Evolutionary conservation across 495 filamentous ascomycete species (phyloP), one percentile per base, ranked within the genome.

Genomic region (Aspergillus hancockii): DNA sequence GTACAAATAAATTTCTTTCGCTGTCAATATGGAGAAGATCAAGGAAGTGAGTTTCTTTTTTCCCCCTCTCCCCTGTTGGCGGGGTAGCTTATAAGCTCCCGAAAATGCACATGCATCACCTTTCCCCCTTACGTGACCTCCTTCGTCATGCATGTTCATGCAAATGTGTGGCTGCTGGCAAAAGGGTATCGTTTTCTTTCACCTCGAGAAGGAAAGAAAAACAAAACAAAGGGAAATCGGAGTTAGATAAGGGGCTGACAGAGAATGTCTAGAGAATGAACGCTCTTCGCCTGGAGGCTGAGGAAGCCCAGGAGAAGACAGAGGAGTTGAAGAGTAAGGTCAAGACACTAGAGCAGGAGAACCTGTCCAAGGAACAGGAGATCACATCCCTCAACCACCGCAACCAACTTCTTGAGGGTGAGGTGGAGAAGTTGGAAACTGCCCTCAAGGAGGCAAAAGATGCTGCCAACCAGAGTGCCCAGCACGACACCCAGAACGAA

Each of bases 301-400:
- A 98, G 67, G 87, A 91, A 65, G 83, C 89, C 53, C 69, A 86
- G 58, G 71, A 79, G 67, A 87, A 92, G 79, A 87, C 85, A 66
- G 93, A 97, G 67, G 93, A 97, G 74, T 85, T 96, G 64, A 83
- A 92, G 79, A 64, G 75, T 71, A 90, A 89, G 76, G 85, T 97
- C 76, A 97, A 97, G 81, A 77, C 75, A 21, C 83, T 98, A 59
- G 92, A 98, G 78, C 90, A 97, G 73, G 93, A 97, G 80, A 98
- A 92, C 72, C 84, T 95, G 43, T 75, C 87, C 58, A 98, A 98
- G 82, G 94, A 98, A 77, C 93, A 98, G 75, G 93, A 98, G 75
- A 96, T 98, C 71, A 91, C 87, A 57, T 98, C 94, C 28, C 88
- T 98, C 57, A 83, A 85, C 67, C 93, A 97, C 87, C 92, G 90